phyloP scores from a whole-genome alignment of 306 rosid genomes.

The Calophaca sinica region DNA sequence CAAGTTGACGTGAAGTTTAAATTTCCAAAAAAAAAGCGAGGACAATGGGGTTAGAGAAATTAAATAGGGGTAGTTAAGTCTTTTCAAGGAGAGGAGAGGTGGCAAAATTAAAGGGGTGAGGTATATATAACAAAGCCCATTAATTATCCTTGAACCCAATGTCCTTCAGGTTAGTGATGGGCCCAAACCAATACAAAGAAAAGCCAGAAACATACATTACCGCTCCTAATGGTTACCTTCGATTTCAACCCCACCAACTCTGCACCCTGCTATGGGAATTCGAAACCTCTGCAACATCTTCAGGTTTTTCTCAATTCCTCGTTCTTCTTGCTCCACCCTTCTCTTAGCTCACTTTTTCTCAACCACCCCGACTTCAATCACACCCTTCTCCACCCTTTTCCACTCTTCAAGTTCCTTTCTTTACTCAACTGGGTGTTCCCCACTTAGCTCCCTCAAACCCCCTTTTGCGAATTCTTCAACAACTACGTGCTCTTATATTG shows the following conservation, averaged over 20 bases:
- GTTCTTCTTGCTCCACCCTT: conserved; percentile 37
- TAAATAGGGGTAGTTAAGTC: too few relatives aligned
- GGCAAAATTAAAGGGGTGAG: too few relatives aligned
- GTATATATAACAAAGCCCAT: too few relatives aligned
- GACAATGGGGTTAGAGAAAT: too few relatives aligned
- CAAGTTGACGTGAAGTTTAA: too few relatives aligned
- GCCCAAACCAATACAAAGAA: not conserved
- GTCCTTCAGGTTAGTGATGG: too few relatives aligned
- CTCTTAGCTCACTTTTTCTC: conserved; percentile 27
- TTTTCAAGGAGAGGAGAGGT: too few relatives aligned
- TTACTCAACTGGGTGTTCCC: conserved; percentile 46
- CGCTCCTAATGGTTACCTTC: not conserved
- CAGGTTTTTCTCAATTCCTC: conserved; percentile 58
- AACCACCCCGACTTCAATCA: conserved; percentile 40
- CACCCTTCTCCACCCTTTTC: not conserved
- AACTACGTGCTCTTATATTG: not conserved
- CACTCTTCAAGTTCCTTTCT: conserved; percentile 26
- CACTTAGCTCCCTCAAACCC: conserved; percentile 25
- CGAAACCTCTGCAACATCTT: conserved; percentile 42
- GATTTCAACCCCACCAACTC: conserved; percentile 5
- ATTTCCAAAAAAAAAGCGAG: too few relatives aligned
- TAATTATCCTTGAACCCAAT: too few relatives aligned
- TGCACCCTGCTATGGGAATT: conserved; percentile 44
- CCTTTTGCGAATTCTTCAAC: conserved; percentile 39
- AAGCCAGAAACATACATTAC: not conserved